Base-by-base conservation (phyloP, 2,329 filamentous ascomycete species). In the Coniosporium tulheliwenetii region DNA sequence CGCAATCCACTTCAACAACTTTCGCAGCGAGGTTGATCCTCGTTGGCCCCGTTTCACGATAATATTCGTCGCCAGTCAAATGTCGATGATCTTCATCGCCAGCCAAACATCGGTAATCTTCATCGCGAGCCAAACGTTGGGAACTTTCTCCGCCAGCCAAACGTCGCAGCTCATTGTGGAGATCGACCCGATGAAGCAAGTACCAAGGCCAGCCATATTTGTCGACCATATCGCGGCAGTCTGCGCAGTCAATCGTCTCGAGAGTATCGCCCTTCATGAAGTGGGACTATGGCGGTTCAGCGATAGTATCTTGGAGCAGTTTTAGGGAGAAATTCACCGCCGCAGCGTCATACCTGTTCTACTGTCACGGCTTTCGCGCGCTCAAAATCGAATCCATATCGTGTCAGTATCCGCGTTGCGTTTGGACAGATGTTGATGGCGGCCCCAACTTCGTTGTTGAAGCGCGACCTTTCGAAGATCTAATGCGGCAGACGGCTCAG, bases 391-490 rank as follows among this genome's bases (percentile, higher is more conserved):
- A 64, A 53, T 1, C 57, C 59, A 53, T 57, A 61, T 16, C 45
- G 43, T 2, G 49, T 41, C 15, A 65, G 49, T n/a, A 56, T 48
- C 1, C 52, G 48, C 5, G 53, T 52, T 5, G 53, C 60, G 42
- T 65, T 64, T 2, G 62, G 61, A 13, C 56, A 55, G 13, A 63
- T 45, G 14, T 56, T 52, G 15, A 66, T 62, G 1, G 63, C 63
- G 1, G 63, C 63, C 3, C 63, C 63, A 19, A 63, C 49, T 47
- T 66, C 63, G 36, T 60, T 59, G 40, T 55, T 54, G 42, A 65
- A 59, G 2, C 33, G 36, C 8, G 48, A 52, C 36, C 51, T 50
- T 30, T 54, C 50, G 40, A 47, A 53, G 12, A 53, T 40, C 15
- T 48, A 29, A n/a, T 26, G 10, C 16, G 10, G 13, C 13, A 15